Evolutionary conservation across 129 eudicot genomes (phyloP).

Genomic region (Lactuca sativa): DNA sequence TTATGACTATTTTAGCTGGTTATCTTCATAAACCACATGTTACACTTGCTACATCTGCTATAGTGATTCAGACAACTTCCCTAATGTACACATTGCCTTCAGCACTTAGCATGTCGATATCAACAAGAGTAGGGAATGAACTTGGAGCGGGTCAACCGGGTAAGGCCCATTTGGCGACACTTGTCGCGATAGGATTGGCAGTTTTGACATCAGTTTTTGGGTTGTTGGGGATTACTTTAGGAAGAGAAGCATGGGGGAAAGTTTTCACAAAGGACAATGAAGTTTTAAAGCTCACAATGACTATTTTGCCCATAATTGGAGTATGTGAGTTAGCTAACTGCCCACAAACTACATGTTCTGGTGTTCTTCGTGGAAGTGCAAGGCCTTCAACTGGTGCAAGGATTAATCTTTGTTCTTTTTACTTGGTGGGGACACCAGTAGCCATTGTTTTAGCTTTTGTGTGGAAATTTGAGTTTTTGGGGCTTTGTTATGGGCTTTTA

Average conservation of each 20-base stretch:
- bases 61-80: constrained; percentile 95
- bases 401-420: constrained; percentile 84
- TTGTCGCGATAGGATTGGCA: constrained; percentile 66
- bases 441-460: constrained; percentile 72
- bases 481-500: constrained; percentile 94
- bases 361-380: constrained; percentile 95
- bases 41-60: constrained; percentile 88
- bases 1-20: constrained; percentile 86
- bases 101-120: constrained; percentile 83
- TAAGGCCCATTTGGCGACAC: constrained; percentile 73
- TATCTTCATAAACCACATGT: constrained; percentile 75
- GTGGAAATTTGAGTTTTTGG: constrained; percentile 62
- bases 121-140: constrained; percentile 87
- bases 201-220: constrained; percentile 62
- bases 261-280: constrained; percentile 75
- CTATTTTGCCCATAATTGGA: constrained; percentile 82
- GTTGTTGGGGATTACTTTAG: constrained; percentile 70
- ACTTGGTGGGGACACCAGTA: constrained; percentile 88
- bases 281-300: constrained; percentile 67
- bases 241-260: constrained; percentile 77
- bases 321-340: constrained; percentile 91
- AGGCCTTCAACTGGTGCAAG: constrained; percentile 74
- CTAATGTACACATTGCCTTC: constrained; percentile 92
- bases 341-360: constrained; percentile 98
- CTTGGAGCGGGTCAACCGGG: constrained; percentile 90